Base-by-base conservation (phyloP, 2,329 filamentous ascomycete species). In the Aspergillus sp. region DNA sequence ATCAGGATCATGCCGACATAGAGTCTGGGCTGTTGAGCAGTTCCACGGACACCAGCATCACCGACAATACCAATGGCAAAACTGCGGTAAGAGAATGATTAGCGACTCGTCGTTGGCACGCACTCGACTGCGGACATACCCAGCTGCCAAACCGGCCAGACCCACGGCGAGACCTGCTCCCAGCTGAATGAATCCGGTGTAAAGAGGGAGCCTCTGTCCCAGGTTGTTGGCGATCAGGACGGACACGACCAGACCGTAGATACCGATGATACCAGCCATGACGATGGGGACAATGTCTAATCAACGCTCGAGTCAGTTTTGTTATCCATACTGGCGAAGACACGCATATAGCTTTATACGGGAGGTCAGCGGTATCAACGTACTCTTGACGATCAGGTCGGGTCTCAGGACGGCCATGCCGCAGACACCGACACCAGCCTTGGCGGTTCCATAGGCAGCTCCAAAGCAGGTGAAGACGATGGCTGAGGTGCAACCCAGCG, bases 231-330 rank as follows among this genome's bases (percentile, higher is more conserved):
- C 91, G 71, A 94, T 90, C 68, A 94, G 78, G 73, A 94, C 89
- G 16, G 89, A 92, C 56, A 93, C 89, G 77, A 94, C 89, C 61
- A 94, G 83, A 68, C 89, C 89, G 80, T 94, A 99, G 76, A 99
- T 97, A 88, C 90, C 94, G 79, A 99, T 97, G 78, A 99, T 99
- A 97, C 94, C 94, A 82, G 94, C 94, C 94, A 99, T 99, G 86
- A 99, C 96, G 78, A 97, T 94, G 74, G 94, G 94, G 61, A 97
- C 93, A 76, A 97, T 96, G 84, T 96, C 93, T 97, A 45, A 46
- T 26, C 5, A 16, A 13, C 53, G 26, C 51, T 30, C 59, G 41
- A 63, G 59, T 59, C 24, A 63, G 47, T 41, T 47, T 38, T 10
- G 13, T 22, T 11, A 11, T 20, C 24, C 8, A 36, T 33, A 5